A percentile compares a stretch with the other conserved stretches of the same genome.
These are phyloP conservation scores for Backusella tarrabulga DNA, from an alignment of 192 early-diverging fungal genomes.

Conservation along the genomic window DNA sequence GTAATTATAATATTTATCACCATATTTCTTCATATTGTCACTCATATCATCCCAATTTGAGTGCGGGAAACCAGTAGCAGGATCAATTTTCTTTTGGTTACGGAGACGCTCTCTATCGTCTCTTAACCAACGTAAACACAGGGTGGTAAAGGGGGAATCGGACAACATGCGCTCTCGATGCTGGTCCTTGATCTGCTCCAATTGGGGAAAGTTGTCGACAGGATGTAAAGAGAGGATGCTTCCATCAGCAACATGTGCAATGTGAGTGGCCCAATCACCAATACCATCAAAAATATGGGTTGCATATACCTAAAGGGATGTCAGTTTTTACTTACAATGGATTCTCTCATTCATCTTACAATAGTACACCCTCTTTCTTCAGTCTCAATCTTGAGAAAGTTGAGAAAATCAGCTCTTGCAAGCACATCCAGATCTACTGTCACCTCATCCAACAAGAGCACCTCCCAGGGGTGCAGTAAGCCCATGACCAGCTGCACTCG, in stretches of 20 bases:
- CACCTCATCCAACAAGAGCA: conserved; percentile 76
- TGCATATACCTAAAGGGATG: conserved; percentile 50
- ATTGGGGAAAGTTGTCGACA: conserved; percentile 53
- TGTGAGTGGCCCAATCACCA: conserved; percentile 70
- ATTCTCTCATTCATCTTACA: conserved; percentile 24
- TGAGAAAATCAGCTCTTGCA: conserved; percentile 65
- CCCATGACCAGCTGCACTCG: conserved; percentile 78
- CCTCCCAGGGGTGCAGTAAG: conserved; percentile 62
- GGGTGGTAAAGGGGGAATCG: conserved; percentile 33
- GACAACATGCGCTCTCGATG: conserved; percentile 8
- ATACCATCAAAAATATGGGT: conserved; percentile 84
- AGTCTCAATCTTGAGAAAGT: conserved; percentile 67
- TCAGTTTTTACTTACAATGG: no score
- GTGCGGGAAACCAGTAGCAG: conserved; percentile 28
- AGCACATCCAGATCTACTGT: conserved; percentile 81
- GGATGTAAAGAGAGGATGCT: conserved; percentile 42
- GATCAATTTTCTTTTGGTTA: conserved; percentile 25
- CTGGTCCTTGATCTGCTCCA: conserved; percentile 38
- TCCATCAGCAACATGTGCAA: conserved; percentile 66
- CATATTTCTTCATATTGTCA: conserved; percentile 43
- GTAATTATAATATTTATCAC: conserved; percentile 51
- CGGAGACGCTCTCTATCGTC: conserved; percentile 46
- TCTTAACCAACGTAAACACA: conserved; percentile 55
- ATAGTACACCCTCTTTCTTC: conserved; percentile 60
- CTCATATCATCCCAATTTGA: conserved; percentile 49